A percentile compares a stretch with the other conserved stretches of the same genome.
Evolutionary conservation across 148 eudicot genomes (phyloP).

Genomic region (Limonium bicolor): DNA sequence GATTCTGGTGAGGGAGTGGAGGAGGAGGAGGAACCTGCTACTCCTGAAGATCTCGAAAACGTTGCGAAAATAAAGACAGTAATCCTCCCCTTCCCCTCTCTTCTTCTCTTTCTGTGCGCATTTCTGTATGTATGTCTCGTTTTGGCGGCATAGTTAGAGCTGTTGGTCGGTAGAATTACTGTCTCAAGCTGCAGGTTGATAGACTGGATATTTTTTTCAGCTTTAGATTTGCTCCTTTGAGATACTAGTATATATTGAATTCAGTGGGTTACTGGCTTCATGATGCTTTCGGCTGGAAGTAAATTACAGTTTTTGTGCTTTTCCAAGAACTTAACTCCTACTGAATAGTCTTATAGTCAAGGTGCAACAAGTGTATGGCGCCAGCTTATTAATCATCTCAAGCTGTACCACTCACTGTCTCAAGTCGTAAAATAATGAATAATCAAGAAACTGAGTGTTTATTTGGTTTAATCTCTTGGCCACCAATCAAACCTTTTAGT

Average conservation of each 20-base stretch:
- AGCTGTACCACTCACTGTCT: too few relatives aligned
- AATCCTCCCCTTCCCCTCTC: background rate
- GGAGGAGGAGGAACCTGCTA: constrained; percentile 29
- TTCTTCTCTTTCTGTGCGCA: background rate
- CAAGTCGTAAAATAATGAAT: too few relatives aligned
- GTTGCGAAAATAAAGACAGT: constrained; percentile 59
- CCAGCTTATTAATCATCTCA: too few relatives aligned
- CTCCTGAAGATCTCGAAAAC: constrained; percentile 56
- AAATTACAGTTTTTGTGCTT: too few relatives aligned
- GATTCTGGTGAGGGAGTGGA: constrained; percentile 7
- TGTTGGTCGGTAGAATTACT: background rate
- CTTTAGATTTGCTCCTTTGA: too few relatives aligned
- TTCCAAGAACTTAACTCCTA: background rate
- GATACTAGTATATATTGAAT: background rate
- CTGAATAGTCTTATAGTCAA: background rate
- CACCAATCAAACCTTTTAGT: too few relatives aligned
- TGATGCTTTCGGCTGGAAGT: too few relatives aligned
- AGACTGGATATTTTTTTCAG: background rate
- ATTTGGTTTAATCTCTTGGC: too few relatives aligned
- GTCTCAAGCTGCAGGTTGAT: too few relatives aligned
- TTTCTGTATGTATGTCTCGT: background rate
- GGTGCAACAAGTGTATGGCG: too few relatives aligned
- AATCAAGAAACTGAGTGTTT: too few relatives aligned
- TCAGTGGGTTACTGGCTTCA: background rate
- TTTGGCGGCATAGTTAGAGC: background rate